Evolutionary conservation across 164 flowering plant genomes (phyloP).

Genomic region (Sedum album): DNA sequence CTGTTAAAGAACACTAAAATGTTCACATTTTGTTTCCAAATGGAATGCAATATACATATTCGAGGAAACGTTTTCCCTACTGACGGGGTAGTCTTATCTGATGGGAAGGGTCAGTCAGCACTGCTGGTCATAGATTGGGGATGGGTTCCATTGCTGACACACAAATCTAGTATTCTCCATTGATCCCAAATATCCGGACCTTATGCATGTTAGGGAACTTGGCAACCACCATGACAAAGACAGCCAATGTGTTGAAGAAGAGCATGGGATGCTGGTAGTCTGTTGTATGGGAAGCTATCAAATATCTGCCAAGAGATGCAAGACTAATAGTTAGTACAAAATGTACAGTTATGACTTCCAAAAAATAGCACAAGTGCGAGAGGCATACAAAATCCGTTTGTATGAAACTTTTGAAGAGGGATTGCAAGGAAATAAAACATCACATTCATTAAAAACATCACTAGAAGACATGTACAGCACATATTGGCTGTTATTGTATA

Average conservation of each 20-base stretch:
- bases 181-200: conserved; percentile 70
- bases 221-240: too few species aligned
- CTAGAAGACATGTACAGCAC: too few species aligned
- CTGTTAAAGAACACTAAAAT: background rate
- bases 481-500: too few species aligned
- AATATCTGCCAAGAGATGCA: conserved; percentile 35
- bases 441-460: too few species aligned
- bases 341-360: background rate
- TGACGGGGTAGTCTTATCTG: background rate
- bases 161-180: conserved; percentile 35
- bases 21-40: background rate
- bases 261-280: too few species aligned
- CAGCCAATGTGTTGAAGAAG: too few species aligned
- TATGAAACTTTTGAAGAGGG: too few species aligned
- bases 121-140: background rate
- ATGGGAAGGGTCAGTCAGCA: background rate
- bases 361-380: too few species aligned
- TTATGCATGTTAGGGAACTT: too few species aligned
- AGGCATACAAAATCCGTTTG: too few species aligned
- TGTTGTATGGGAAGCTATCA: too few species aligned
- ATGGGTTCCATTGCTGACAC: background rate
- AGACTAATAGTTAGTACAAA: background rate
- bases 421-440: too few species aligned
- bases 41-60: background rate
- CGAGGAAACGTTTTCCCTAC: background rate